Conservation (phyloP, 2,329 filamentous ascomycete species). For the Ceratocystiopsis sp. region DNA sequence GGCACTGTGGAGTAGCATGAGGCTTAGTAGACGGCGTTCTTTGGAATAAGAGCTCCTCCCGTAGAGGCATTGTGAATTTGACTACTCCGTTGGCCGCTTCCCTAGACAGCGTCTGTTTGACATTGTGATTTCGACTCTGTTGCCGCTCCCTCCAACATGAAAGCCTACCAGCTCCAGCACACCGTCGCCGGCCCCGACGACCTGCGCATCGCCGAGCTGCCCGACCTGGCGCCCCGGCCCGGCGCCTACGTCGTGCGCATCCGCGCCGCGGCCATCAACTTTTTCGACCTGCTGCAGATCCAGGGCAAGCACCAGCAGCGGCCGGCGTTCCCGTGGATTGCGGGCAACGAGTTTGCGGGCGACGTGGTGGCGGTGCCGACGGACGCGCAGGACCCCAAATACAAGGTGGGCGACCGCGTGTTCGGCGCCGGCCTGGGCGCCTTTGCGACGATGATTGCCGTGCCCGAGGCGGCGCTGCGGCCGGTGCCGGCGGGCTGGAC, state of each 20-base stretch:
- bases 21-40: no score
- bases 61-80: no score
- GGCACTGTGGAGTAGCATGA: no score
- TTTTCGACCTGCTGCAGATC: background rate
- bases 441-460: background rate
- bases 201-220: background rate
- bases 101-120: no score
- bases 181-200: background rate
- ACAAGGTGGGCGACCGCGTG: background rate
- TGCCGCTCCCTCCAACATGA: no score
- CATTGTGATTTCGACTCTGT: no score
- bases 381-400: background rate
- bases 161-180: no score
- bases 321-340: background rate
- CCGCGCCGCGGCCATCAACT: background rate
- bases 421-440: background rate
- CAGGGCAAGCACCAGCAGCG: background rate
- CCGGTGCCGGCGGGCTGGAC: background rate
- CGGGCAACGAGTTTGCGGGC: background rate
- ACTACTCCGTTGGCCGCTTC: no score
- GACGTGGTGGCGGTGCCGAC: background rate
- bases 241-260: background rate
- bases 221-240: background rate
- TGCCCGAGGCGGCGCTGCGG: background rate
- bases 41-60: no score